Conservation (phyloP, 2,329 filamentous ascomycete species). For the Trichoderma sp. region DNA sequence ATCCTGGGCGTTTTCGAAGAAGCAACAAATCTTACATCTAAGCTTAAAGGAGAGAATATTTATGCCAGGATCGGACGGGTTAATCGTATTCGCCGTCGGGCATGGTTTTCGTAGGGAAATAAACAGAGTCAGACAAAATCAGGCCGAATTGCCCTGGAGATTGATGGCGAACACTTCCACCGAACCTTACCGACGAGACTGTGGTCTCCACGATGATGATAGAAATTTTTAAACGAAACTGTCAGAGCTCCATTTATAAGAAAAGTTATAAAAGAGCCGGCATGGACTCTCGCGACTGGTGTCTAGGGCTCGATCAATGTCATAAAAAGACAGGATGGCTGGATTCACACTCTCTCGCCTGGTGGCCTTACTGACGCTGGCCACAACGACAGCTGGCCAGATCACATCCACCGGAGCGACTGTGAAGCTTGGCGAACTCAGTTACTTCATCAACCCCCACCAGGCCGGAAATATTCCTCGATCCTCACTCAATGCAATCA, state of each 20-base stretch:
- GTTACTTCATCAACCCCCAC: neutral
- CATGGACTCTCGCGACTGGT: neutral
- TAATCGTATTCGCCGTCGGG: neutral
- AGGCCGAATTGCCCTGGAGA: neutral
- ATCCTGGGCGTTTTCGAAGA: neutral
- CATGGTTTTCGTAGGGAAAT: neutral
- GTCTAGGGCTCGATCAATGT: neutral
- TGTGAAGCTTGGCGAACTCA: neutral
- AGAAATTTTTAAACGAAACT: neutral
- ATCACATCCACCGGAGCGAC: neutral
- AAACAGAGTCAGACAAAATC: neutral
- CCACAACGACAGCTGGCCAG: neutral
- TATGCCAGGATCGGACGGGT: neutral
- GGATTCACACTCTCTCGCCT: neutral
- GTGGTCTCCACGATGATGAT: neutral
- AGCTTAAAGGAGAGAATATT: neutral
- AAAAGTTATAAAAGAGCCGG: neutral
- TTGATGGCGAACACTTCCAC: neutral
- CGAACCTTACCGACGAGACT: neutral
- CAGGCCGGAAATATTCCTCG: neutral
- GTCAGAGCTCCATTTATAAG: rapidly evolving
- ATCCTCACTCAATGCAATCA: neutral
- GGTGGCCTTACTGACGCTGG: neutral
- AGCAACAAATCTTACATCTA: neutral
- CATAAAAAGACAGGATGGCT: neutral